Base-by-base conservation (phyloP, 805 yeast genomes). In the Starmerella stellata region DNA sequence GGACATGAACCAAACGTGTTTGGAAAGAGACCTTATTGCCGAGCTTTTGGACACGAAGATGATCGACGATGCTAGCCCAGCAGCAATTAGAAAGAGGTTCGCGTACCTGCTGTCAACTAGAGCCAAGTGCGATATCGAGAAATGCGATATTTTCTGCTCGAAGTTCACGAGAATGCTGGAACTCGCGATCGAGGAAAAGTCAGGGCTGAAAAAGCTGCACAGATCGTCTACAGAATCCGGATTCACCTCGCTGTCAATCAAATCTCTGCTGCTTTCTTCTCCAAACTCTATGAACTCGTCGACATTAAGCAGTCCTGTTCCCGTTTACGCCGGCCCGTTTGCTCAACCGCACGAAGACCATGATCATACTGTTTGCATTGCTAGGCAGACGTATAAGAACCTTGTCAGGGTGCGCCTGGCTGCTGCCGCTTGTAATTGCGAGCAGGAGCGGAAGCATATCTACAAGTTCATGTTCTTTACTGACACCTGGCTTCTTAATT, bases 21-120 rank as follows among this genome's bases (percentile, higher is more conserved):
- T 21, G 25, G 35, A 32, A 21, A 7, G 35, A 32, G 35, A 32
- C 21, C 17, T 32, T 5, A 32, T 32, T 32, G 23, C 35, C 8
- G 35, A 32, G 35, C 25, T 32, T 19, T 15, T 32, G 15, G 35
- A 32, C 18, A 29, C 32, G 9, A 29, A n/a, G 19, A 8, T 8
- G 9, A 29, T 29, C 14, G 19, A 29, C 14, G 32, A 29, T 15
- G 32, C 32, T 5, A 5, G 15, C 5, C 32, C 32, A 15, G 14
- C 7, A 5, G 32, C 14, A 8, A 17, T 29, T 17, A 8, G 32
- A 5, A 29, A 29, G 14, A n/a, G 32, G 14, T 15, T 29, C 32
- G 16, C 19, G 7, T n/a, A 29, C 9, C 32, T 29, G 7, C 11
- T 23, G 25, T 7, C 25, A 23, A 23, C 25, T 23, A 7, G 25